Conservation (phyloP, 768 basidiomycete genomes). For the Candolleomyces efflorescens region DNA sequence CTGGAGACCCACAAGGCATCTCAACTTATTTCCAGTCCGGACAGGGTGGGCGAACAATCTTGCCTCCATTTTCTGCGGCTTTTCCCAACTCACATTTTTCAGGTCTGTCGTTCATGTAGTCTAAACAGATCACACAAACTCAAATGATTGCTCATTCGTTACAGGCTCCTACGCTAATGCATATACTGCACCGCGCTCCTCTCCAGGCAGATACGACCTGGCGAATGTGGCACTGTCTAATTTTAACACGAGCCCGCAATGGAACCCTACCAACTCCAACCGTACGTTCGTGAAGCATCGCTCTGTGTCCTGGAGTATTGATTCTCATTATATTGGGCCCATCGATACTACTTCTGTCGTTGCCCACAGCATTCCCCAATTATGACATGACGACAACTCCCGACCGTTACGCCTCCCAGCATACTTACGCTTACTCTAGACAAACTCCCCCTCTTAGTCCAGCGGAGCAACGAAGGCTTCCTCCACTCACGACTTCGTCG, state of each 20-base stretch:
- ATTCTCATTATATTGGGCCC: conserved; percentile 31
- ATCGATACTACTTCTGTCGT: conserved; percentile 42
- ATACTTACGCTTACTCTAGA: conserved; percentile 46
- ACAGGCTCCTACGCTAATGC: conserved; percentile 62
- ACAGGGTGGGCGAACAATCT: conserved; percentile 88
- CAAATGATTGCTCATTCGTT: conserved; percentile 50
- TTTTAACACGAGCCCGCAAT: conserved; percentile 38
- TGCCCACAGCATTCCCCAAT: conserved; percentile 34
- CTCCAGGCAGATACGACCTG: conserved; percentile 57
- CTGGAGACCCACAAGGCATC: conserved; percentile 58
- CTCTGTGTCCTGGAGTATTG: conserved; percentile 21
- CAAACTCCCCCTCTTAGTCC: conserved; percentile 43
- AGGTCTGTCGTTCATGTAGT: conserved; percentile 71
- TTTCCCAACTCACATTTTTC: conserved; percentile 89
- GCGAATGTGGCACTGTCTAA: conserved; percentile 32
- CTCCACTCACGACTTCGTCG: conserved; percentile 47
- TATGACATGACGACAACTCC: conserved; percentile 43
- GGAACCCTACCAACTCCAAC: conserved; percentile 5
- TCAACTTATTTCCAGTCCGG: conserved; percentile 56
- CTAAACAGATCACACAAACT: conserved; percentile 46
- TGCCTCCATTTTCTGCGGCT: conserved; percentile 79
- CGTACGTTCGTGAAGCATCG: conserved; percentile 29
- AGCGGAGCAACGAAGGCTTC: conserved; percentile 53
- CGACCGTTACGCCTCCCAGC: conserved; percentile 50
- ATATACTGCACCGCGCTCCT: conserved; percentile 63